Base-by-base conservation (phyloP, 345 rosid species). In the Populus simonii region DNA sequence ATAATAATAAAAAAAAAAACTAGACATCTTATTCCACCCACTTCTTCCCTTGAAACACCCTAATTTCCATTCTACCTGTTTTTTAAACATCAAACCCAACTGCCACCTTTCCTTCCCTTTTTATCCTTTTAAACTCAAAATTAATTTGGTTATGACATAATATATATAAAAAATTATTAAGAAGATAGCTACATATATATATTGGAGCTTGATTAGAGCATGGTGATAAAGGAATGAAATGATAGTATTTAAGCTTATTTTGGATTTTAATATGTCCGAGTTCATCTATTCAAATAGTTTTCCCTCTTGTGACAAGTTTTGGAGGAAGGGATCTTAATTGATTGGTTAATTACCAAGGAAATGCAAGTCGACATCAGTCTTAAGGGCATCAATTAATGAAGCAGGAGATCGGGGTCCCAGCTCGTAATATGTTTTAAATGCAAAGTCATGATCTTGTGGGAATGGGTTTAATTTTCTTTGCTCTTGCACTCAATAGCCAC, bases 321-420 rank as follows among this genome's bases (percentile, higher is more conserved):
- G 18, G 41, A 47, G n/a, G 27, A 29, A 25, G 41, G 63, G n/a
- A 25, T 65, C 51, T 71, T 61, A 1, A 25, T 25, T 25, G 25
- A 1, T 27, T 27, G 33, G 7, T 51, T 47, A 53, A 51, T 33
- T 47, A 2, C 20, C 35, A 18, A 18, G 82, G 66, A 76, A 76
- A 79, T 80, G 83, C 84, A 74, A 31, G 78, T 83, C 83, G 68
- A 76, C 74, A 55, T 78, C 80, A 63, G 35, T 77, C 75, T 31
- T 38, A 76, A 75, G 49, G 81, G 77, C 76, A 35, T 38, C 41
- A 31, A 31, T 31, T 31, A 10, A 74, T 51, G 82, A 80, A 57
- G 70, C 51, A 33, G 67, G 80, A 70, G 25, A 8, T 53, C 39
- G 81, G 84, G 83, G 36, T 47, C 84, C 65, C 10, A 66, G 61